Conservation (phyloP, 306 rosid species). For the Castanea crenata region DNA sequence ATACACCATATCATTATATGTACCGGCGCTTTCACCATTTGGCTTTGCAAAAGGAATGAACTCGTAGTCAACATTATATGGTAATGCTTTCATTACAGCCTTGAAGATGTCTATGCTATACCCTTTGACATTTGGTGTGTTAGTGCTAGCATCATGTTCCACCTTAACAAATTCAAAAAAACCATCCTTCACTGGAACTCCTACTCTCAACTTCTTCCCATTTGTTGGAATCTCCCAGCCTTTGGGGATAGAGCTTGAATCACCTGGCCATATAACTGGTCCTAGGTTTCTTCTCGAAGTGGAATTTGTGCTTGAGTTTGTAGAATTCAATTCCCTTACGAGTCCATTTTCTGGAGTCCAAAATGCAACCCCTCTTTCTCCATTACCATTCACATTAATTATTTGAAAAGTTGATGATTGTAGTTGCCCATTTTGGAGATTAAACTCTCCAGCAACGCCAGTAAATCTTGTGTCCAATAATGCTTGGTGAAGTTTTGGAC, state of each 20-base stretch:
- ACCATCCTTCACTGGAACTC: conserved; percentile 31
- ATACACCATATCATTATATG: conserved; percentile 23
- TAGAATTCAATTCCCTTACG: not conserved
- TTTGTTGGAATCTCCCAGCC: conserved; percentile 40
- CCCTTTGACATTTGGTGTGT: not conserved
- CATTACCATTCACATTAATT: conserved; percentile 32
- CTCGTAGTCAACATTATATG: conserved; percentile 26
- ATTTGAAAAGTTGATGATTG: conserved; percentile 33
- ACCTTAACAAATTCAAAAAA: conserved; percentile 25
- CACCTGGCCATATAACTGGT: conserved; percentile 44
- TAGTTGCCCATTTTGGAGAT: conserved; percentile 32
- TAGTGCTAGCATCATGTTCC: not conserved
- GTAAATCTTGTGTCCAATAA: conserved; percentile 23
- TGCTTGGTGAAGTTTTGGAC: conserved; percentile 15
- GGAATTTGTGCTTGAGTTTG: not conserved
- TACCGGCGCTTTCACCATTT: conserved; percentile 9
- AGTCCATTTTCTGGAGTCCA: conserved; percentile 20
- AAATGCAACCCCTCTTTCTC: not conserved
- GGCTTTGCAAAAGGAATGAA: conserved; percentile 26
- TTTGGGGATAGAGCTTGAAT: conserved; percentile 19
- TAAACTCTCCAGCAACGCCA: conserved; percentile 48
- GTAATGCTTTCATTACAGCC: conserved; percentile 19
- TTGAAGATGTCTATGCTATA: conserved; percentile 35
- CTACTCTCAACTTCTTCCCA: conserved; percentile 26
- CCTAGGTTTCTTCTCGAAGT: conserved; percentile 6